A percentile compares a stretch with the other conserved stretches of the same genome.
phyloP scores from a whole-genome alignment of 441 rosid genomes.

The Dalechampia spathulata region DNA sequence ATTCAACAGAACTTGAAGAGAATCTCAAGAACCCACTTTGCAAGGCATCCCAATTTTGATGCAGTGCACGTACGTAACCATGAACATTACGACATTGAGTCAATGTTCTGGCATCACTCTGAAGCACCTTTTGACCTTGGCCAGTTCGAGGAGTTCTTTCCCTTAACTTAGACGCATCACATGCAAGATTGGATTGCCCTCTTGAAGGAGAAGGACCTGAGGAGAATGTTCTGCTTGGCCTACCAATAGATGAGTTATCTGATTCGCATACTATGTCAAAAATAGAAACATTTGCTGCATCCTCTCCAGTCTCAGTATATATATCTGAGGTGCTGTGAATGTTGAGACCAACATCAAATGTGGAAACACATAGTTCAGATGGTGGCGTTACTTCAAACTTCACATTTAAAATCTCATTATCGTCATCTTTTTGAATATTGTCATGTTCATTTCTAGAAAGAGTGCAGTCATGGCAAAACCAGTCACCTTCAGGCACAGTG shows the following conservation, averaged over 20 bases:
- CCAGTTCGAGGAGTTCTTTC: background rate
- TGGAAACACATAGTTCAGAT: background rate
- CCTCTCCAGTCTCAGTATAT: background rate
- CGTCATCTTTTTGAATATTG: constrained; percentile 20
- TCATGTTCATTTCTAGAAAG: constrained; percentile 35
- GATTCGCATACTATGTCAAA: constrained; percentile 2
- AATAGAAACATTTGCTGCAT: constrained; percentile 7
- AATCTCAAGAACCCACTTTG: constrained; percentile 36
- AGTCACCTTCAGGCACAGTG: constrained; percentile 54
- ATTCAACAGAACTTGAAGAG: constrained; percentile 20
- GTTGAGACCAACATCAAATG: background rate
- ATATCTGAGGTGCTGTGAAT: background rate
- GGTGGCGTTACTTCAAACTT: background rate
- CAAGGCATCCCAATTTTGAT: constrained; percentile 46
- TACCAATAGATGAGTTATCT: background rate
- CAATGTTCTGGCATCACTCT: constrained; percentile 34
- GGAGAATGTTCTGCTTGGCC: background rate
- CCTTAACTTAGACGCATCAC: background rate
- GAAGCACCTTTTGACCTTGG: constrained; percentile 8
- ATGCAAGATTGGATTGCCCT: constrained; percentile 9
- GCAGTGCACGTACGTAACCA: constrained; percentile 27
- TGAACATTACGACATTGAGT: constrained; percentile 32
- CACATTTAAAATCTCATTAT: constrained; percentile 3
- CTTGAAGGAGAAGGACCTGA: constrained; percentile 1
- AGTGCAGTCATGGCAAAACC: constrained; percentile 53